Conservation (phyloP, 2,329 filamentous ascomycete species). For the Fusarium sp. region DNA sequence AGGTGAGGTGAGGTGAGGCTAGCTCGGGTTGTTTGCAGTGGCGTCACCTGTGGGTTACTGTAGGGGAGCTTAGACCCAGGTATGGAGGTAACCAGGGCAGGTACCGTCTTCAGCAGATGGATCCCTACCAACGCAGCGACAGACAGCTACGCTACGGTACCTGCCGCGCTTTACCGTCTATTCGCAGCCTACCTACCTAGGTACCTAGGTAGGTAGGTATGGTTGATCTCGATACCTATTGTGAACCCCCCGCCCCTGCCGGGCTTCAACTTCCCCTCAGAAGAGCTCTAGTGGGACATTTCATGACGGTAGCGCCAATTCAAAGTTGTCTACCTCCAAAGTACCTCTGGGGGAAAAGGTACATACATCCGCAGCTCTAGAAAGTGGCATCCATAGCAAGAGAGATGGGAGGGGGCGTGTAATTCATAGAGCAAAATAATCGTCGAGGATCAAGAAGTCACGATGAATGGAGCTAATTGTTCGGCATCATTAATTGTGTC, state of each 20-base stretch:
- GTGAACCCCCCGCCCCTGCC: constrained; percentile 32
- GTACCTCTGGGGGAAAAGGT: constrained; percentile 41
- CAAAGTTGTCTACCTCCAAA: constrained; percentile 32
- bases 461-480: constrained; percentile 15
- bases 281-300: constrained; percentile 15
- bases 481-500: constrained; percentile 1
- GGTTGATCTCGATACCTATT: background rate
- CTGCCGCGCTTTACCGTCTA: constrained; percentile 25
- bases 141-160: constrained; percentile 19
- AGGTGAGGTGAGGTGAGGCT: constrained; percentile 28
- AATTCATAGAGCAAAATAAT: background rate
- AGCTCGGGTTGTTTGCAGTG: constrained; percentile 32
- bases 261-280: constrained; percentile 41
- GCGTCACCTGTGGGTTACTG: constrained; percentile 32
- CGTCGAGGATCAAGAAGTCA: background rate
- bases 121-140: background rate
- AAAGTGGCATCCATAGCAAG: constrained; percentile 8
- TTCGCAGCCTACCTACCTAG: constrained; percentile 9
- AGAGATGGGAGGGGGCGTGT: constrained; percentile 15
- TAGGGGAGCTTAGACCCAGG: constrained; percentile 25
- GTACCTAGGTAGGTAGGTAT: background rate
- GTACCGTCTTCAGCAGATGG: constrained; percentile 13
- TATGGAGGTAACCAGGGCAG: background rate
- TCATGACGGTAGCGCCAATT: constrained; percentile 39
- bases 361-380: constrained; percentile 43